Conservation (phyloP, 257 asterid genomes). For the Petunia secreta region DNA sequence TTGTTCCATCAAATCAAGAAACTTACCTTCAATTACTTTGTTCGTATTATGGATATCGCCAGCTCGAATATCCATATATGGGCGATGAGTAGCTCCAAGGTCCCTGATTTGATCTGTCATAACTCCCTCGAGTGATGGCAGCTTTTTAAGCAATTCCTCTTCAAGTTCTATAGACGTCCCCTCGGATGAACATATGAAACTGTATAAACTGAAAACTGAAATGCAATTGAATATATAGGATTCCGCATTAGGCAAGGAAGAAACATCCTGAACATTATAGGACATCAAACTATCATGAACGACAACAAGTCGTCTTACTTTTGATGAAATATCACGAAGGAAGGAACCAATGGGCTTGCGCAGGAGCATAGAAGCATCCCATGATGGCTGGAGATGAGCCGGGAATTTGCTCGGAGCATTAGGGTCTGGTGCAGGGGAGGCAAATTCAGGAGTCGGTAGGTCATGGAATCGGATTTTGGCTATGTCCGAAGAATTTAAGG, state of each 20-base stretch:
- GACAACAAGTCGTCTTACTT: conserved; percentile 39
- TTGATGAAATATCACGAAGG: conserved; percentile 27
- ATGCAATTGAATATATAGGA: conserved; percentile 55
- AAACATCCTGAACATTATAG: conserved; percentile 52
- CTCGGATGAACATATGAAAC: conserved; percentile 44
- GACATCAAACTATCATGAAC: conserved; percentile 55
- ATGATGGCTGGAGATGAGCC: conserved; percentile 44
- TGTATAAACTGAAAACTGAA: conserved; percentile 42
- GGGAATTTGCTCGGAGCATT: conserved; percentile 36
- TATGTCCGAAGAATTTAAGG: no score
- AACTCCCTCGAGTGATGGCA: conserved; percentile 46
- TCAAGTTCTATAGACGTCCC: conserved; percentile 48
- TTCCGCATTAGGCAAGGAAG: conserved; percentile 43
- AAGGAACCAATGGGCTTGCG: conserved; percentile 46
- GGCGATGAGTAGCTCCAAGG: conserved; percentile 37
- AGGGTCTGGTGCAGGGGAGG: conserved; percentile 38
- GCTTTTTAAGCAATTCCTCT: conserved; percentile 28
- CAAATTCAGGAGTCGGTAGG: conserved; percentile 29
- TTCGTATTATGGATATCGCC: conserved; percentile 71
- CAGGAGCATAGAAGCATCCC: conserved; percentile 41
- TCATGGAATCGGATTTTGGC: conserved; percentile 45
- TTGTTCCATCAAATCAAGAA: conserved; percentile 42
- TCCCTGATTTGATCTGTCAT: conserved; percentile 41
- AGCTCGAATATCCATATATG: conserved; percentile 38
- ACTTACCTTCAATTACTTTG: conserved; percentile 49